Evolutionary conservation across 2,329 filamentous ascomycete genomes (phyloP).

Genomic region (Ophiocordyceps camponoti-leonardi): DNA sequence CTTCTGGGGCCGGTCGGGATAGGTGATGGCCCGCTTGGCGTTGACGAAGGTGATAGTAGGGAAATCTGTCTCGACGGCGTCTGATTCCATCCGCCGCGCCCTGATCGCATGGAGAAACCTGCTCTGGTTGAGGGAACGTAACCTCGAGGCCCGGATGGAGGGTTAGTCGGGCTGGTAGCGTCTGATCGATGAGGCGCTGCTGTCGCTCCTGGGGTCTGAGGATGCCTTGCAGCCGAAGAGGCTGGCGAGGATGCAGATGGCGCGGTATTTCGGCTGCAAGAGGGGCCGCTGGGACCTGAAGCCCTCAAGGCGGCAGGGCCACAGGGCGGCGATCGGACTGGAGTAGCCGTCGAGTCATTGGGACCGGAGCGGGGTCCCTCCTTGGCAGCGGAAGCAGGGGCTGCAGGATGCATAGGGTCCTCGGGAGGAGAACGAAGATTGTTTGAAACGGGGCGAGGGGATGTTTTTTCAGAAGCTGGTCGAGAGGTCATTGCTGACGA

Average conservation of each 20-base stretch:
- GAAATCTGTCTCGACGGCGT: constrained; percentile 15
- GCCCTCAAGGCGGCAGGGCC: constrained; percentile 35
- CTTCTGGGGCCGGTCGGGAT: constrained; percentile 32
- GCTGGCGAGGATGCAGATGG: constrained; percentile 18
- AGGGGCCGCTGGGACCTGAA: constrained; percentile 26
- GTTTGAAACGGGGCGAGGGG: constrained; percentile 30
- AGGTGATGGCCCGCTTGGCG: constrained; percentile 18
- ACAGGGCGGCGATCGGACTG: constrained; percentile 30
- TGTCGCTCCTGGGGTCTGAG: constrained; percentile 14
- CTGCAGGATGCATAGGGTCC: constrained; percentile 15
- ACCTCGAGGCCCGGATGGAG: constrained; percentile 36
- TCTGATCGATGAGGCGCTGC: constrained; percentile 18
- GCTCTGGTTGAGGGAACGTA: constrained; percentile 29
- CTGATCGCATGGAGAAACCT: constrained; percentile 25
- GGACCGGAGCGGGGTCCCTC: constrained; percentile 11
- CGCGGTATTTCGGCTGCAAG: constrained; percentile 20
- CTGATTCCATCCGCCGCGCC: constrained; percentile 27
- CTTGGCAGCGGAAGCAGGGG: constrained; percentile 8
- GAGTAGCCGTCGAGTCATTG: constrained; percentile 11
- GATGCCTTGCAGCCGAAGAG: constrained; percentile 15
- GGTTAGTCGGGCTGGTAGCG: constrained; percentile 27
- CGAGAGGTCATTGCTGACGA: constrained; percentile 33
- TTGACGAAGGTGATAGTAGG: constrained; percentile 18
- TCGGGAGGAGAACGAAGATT: constrained; percentile 30
- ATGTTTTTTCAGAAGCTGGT: constrained; percentile 32